Conservation (phyloP, 2,329 filamentous ascomycete genomes). For the Colletotrichum sp. region DNA sequence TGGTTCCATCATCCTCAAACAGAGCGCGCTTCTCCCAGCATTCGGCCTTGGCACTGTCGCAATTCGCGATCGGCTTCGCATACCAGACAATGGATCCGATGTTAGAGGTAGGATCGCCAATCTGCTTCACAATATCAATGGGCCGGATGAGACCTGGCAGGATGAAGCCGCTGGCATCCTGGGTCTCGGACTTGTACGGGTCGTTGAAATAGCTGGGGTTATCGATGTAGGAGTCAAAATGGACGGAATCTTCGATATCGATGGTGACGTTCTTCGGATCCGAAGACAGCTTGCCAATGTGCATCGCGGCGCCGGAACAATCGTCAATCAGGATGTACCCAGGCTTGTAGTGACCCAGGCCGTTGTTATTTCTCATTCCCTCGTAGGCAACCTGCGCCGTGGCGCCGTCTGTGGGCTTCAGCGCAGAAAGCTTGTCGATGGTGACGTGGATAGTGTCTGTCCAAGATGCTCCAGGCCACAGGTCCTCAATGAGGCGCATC, state of each 20-base stretch:
- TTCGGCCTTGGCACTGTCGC: conserved; percentile 14
- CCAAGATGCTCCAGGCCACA: conserved; percentile 48
- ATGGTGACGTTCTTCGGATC: conserved; percentile 33
- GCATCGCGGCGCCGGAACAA: conserved; percentile 50
- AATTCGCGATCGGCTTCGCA: conserved; percentile 11
- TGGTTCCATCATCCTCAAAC: conserved; percentile 61
- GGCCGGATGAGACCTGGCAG: conserved; percentile 50
- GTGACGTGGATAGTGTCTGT: conserved; percentile 47
- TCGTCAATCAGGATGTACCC: conserved; percentile 49
- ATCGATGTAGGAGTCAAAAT: conserved; percentile 52
- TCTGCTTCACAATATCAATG: conserved; percentile 37
- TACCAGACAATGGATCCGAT: conserved; percentile 55
- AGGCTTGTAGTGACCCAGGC: conserved; percentile 53
- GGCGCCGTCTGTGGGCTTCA: conserved; percentile 33
- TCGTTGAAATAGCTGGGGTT: conserved; percentile 65
- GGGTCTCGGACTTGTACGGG: conserved; percentile 45
- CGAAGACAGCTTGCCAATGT: conserved; percentile 37
- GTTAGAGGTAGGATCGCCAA: conserved; percentile 36
- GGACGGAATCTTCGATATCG: conserved; percentile 44
- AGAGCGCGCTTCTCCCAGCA: conserved; percentile 52
- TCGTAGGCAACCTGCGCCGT: conserved; percentile 46
- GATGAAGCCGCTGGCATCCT: conserved; percentile 60
- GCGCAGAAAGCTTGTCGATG: conserved; percentile 16
- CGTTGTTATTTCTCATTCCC: conserved; percentile 60
- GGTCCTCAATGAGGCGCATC: conserved; percentile 51